Evolutionary conservation across 2,329 filamentous ascomycete species (phyloP).

Genomic region (Leptoxyphium fumago): DNA sequence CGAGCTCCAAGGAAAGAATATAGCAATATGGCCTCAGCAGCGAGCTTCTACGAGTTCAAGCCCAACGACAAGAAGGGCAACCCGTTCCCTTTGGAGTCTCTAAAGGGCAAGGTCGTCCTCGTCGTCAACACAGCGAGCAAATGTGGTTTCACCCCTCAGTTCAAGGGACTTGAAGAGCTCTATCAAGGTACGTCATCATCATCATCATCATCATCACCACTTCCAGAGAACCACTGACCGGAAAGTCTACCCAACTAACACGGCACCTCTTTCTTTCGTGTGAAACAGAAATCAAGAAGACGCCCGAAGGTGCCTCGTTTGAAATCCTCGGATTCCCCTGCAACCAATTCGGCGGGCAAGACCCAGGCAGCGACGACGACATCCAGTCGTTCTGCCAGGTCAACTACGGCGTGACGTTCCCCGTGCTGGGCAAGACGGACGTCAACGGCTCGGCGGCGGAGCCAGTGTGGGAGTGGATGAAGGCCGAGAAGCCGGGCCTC

Average conservation of each 20-base stretch:
- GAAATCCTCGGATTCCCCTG: conserved; percentile 89
- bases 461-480: conserved; percentile 66
- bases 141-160: conserved; percentile 97
- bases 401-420: conserved; percentile 90
- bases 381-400: conserved; percentile 62
- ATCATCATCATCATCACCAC: neutral
- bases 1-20: conserved; percentile 1
- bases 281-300: conserved; percentile 23
- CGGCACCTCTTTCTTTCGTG: neutral
- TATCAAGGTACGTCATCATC: conserved; percentile 44
- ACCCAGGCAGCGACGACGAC: conserved; percentile 59
- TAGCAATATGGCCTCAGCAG: conserved; percentile 49
- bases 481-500: conserved; percentile 59
- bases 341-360: conserved; percentile 92
- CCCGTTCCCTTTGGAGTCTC: conserved; percentile 52
- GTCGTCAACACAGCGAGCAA: conserved; percentile 97
- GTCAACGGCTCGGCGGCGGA: conserved; percentile 77
- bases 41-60: conserved; percentile 70
- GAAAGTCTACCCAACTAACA: neutral
- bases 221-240: neutral
- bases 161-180: conserved; percentile 75
- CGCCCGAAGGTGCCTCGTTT: conserved; percentile 60
- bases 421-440: conserved; percentile 79
- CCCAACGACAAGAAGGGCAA: conserved; percentile 52
- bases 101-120: conserved; percentile 85